A percentile compares a stretch with the other conserved stretches of the same genome.
Conservation (phyloP, 345 rosid genomes). For the Garcia nutans region DNA sequence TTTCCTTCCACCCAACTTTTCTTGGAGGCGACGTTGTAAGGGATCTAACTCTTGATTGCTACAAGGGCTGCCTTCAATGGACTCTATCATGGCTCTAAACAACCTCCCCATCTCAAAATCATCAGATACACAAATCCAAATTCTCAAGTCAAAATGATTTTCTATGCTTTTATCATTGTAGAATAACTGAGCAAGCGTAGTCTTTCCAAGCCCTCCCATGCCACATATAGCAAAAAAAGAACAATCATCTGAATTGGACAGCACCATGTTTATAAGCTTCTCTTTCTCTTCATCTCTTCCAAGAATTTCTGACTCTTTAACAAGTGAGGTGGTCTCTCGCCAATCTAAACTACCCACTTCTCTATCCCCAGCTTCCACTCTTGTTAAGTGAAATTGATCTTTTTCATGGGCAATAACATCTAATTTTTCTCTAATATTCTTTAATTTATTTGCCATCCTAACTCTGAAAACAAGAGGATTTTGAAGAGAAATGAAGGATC, state of each 20-base stretch:
- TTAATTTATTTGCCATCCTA: too few species aligned
- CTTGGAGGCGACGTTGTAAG: neutral
- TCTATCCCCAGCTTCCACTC: neutral
- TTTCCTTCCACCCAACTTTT: neutral
- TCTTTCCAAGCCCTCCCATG: constrained; percentile 6
- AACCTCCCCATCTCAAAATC: constrained; percentile 1
- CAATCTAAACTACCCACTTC: neutral
- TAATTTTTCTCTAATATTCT: too few species aligned
- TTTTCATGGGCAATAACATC: too few species aligned
- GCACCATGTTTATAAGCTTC: neutral
- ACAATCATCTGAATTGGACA: neutral
- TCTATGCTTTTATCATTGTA: neutral
- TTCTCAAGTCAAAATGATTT: neutral
- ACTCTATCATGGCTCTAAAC: neutral
- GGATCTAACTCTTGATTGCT: neutral
- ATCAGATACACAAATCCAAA: constrained; percentile 7
- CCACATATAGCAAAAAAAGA: constrained; percentile 9
- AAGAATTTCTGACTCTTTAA: neutral
- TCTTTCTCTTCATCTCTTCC: neutral
- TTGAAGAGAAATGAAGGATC: too few species aligned
- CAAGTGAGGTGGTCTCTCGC: neutral
- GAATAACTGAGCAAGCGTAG: constrained; percentile 11
- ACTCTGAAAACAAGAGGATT: too few species aligned
- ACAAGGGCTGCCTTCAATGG: neutral
- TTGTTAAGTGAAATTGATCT: neutral